Conservation (phyloP, 176 grass and related monocot species). For the Themeda triandra region DNA sequence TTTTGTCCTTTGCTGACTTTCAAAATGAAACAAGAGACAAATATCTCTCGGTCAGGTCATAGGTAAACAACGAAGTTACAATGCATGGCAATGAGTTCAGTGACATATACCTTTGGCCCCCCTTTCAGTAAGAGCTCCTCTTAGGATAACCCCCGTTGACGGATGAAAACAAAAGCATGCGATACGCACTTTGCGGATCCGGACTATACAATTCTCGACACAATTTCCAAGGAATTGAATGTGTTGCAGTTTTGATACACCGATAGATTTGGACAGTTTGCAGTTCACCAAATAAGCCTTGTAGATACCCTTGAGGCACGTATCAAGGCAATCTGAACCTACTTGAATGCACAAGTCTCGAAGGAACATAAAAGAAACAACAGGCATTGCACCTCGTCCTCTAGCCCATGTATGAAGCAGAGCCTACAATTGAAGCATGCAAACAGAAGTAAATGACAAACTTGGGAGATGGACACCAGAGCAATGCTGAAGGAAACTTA, state of each 20-base stretch:
- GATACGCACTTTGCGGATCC: conserved; percentile 70
- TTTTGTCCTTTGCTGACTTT: conserved; percentile 75
- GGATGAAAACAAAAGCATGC: conserved; percentile 95
- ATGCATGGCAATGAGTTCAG: conserved; percentile 5
- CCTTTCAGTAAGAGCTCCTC: conserved; percentile 74
- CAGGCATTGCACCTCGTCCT: conserved; percentile 65
- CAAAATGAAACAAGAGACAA: conserved; percentile 24
- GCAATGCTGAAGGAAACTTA: conserved; percentile 2
- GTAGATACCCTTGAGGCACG: conserved; percentile 83
- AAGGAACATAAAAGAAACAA: conserved; percentile 88
- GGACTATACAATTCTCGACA: conserved; percentile 73
- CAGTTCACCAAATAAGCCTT: conserved; percentile 99
- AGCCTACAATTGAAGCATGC: conserved; percentile 48
- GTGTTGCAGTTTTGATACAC: conserved; percentile 72
- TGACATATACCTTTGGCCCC: conserved; percentile 84
- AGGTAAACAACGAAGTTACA: conserved; percentile 4
- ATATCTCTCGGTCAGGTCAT: conserved; percentile 10
- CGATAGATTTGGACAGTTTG: conserved; percentile 83
- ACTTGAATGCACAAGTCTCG: conserved; percentile 84
- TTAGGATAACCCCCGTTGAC: conserved; percentile 72
- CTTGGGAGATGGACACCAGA: conserved; percentile 10
- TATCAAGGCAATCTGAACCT: conserved; percentile 82
- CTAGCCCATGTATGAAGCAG: conserved; percentile 81
- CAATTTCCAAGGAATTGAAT: conserved; percentile 96
- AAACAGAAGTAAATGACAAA: conserved; percentile 4